These are phyloP conservation scores for Rosa persica DNA, from an alignment of 306 rosid species.

Conservation along the genomic window DNA sequence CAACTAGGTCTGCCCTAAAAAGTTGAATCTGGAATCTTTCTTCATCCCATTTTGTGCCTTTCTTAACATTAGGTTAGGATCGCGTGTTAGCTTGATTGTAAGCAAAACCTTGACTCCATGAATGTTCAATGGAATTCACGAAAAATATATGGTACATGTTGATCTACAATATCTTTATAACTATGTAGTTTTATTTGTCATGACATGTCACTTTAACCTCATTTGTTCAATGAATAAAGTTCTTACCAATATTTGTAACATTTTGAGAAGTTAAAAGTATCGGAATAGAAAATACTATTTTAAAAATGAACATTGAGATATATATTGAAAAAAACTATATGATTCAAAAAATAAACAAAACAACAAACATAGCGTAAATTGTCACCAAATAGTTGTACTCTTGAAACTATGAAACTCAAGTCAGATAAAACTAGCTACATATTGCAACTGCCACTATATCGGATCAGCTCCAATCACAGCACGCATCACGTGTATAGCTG, in stretches of 20 bases:
- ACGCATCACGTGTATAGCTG: too few relatives aligned
- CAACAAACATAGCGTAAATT: too few relatives aligned
- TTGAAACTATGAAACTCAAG: too few relatives aligned
- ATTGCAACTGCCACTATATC: too few relatives aligned
- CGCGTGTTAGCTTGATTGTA: neutral
- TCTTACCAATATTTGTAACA: neutral
- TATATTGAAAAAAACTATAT: neutral
- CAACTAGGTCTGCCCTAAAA: neutral
- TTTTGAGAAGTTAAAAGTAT: neutral
- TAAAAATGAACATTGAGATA: neutral
- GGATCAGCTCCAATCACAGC: too few relatives aligned
- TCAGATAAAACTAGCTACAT: too few relatives aligned
- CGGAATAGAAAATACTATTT: neutral
- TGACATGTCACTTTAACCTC: neutral
- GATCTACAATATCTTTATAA: neutral
- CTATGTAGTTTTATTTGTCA: neutral
- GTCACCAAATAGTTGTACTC: too few relatives aligned
- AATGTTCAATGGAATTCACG: neutral
- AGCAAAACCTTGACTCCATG: neutral
- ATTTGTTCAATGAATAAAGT: neutral
- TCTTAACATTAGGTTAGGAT: neutral
- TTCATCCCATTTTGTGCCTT: neutral
- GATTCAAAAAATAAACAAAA: neutral
- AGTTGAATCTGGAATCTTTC: conserved; percentile 6
- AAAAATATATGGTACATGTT: neutral